Evolutionary conservation across 2,329 filamentous ascomycete genomes (phyloP).

Genomic region (Penicillium crustosum): DNA sequence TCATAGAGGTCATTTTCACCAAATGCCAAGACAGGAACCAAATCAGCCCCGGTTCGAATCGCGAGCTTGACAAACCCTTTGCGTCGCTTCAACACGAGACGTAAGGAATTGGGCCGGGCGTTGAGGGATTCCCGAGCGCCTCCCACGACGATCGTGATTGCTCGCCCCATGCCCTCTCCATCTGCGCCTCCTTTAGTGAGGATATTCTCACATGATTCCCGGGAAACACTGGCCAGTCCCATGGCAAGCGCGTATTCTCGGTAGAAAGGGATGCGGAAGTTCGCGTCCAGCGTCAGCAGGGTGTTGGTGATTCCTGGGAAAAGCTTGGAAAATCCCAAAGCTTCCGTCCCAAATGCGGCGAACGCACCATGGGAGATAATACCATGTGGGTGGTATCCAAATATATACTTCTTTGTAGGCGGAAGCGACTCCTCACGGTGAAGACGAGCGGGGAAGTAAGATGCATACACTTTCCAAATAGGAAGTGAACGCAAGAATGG

Average conservation of each 20-base stretch:
- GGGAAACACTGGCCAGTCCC: conserved; percentile 84
- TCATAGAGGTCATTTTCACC: conserved; percentile 97
- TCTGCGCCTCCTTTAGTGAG: conserved; percentile 76
- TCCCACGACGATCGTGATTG: conserved; percentile 92
- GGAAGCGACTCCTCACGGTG: conserved; percentile 81
- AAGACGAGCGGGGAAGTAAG: conserved; percentile 85
- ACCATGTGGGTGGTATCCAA: conserved; percentile 95
- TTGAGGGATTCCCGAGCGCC: conserved; percentile 91
- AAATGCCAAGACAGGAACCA: conserved; percentile 89
- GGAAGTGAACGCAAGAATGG: conserved; percentile 70
- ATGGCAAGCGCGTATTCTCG: conserved; percentile 89
- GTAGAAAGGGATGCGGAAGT: conserved; percentile 92
- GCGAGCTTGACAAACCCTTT: conserved; percentile 95
- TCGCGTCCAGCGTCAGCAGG: conserved; percentile 87
- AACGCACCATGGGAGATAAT: conserved; percentile 98
- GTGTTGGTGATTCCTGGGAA: conserved; percentile 97
- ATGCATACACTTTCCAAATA: conserved; percentile 85
- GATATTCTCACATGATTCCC: conserved; percentile 87
- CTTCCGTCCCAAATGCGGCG: conserved; percentile 86
- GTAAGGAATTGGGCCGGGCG: conserved; percentile 73
- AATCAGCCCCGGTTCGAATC: conserved; percentile 84
- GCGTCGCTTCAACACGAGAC: conserved; percentile 75
- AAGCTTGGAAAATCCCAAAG: conserved; percentile 78
- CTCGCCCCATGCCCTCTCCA: conserved; percentile 83
- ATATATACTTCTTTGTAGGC: conserved; percentile 86